Conservation (phyloP, 768 basidiomycete species). For the Neoboletus subvelutipes region DNA sequence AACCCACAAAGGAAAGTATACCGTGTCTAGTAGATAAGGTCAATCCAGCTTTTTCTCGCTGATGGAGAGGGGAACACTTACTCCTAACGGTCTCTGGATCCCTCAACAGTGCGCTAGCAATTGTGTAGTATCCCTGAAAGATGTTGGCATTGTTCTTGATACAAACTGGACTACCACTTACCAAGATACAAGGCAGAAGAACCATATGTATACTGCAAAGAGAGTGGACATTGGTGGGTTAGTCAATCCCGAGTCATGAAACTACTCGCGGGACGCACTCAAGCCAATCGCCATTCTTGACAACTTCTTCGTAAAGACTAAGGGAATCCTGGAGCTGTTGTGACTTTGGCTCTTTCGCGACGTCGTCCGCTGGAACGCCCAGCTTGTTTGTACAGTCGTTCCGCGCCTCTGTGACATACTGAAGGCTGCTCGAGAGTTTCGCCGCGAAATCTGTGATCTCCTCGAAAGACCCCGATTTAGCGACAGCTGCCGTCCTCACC, state of each 20-base stretch:
- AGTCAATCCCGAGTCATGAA: not conserved
- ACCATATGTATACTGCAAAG: not conserved
- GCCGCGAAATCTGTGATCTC: not conserved
- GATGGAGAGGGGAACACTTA: not conserved
- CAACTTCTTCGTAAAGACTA: not conserved
- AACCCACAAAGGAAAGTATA: not conserved
- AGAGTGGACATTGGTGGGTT: not conserved
- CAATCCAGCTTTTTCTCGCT: not conserved
- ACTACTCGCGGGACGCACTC: not conserved
- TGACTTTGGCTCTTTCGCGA: not conserved
- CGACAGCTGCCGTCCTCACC: not conserved
- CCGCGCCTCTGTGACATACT: not conserved
- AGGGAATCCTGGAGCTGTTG: not conserved
- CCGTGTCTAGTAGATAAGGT: not conserved
- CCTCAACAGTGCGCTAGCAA: not conserved
- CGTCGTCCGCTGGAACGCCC: not conserved
- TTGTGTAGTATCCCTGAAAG: not conserved
- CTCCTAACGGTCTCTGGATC: constrained; percentile 4
- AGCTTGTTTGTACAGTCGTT: not conserved
- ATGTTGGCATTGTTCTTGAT: not conserved
- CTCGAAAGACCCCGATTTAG: not conserved
- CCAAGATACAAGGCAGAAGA: constrained; percentile 8
- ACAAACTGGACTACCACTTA: not conserved
- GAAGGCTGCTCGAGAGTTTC: not conserved
- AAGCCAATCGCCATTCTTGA: not conserved